These are phyloP conservation scores for Suillus discolor DNA, from an alignment of 768 basidiomycete genomes.

Conservation along the genomic window DNA sequence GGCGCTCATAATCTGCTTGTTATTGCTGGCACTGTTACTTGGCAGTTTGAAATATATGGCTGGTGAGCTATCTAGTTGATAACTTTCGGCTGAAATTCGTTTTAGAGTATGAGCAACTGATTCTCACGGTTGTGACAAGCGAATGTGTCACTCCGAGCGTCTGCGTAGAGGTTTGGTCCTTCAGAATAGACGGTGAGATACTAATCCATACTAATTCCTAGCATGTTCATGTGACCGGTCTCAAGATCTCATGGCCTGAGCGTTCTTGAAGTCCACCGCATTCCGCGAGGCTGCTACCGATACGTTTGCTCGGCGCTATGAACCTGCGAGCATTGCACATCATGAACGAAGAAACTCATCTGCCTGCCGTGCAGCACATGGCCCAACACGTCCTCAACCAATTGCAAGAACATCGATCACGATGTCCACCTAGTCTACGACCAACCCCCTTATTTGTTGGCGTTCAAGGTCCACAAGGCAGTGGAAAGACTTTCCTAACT, in stretches of 20 bases:
- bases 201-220: background rate
- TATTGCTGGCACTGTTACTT: background rate
- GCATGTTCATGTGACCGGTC: conserved; percentile 7
- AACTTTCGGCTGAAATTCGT: conserved; percentile 3
- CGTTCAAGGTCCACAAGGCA: conserved; percentile 92
- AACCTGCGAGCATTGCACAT: background rate
- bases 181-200: background rate
- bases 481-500: conserved; percentile 86
- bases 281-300: background rate
- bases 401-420: conserved; percentile 33
- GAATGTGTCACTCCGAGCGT: background rate
- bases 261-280: background rate
- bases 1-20: conserved; percentile 23
- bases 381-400: conserved; percentile 41
- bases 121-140: background rate
- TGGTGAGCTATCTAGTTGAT: conserved; percentile 12
- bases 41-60: background rate
- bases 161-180: background rate
- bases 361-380: conserved; percentile 41
- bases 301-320: background rate
- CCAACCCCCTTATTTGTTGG: conserved; percentile 75
- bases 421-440: conserved; percentile 7
- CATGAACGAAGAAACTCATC: conserved; percentile 11
- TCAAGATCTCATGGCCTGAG: conserved; percentile 10
- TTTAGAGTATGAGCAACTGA: background rate